A percentile compares a stretch with the other conserved stretches of the same genome.
These are phyloP conservation scores for Penicillium coffeae DNA, from an alignment of 495 filamentous ascomycete species.

Conservation along the genomic window DNA sequence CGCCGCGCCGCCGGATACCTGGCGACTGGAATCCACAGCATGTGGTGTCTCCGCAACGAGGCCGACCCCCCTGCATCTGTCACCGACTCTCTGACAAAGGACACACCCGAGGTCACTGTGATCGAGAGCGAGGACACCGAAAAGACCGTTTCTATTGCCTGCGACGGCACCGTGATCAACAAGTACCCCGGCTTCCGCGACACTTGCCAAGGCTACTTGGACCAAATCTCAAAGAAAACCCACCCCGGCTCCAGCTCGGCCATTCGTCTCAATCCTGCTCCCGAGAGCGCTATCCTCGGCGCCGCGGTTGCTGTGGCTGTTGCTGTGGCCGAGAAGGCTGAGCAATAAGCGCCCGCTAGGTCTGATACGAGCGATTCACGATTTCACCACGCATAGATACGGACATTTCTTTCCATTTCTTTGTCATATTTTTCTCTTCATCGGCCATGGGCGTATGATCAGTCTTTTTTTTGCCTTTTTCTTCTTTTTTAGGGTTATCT, in stretches of 20 bases:
- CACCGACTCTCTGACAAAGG: slow-evolving; percentile 29
- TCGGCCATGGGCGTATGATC: slow-evolving; percentile 18
- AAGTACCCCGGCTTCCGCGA: slow-evolving; percentile 55
- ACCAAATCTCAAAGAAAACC: slow-evolving; percentile 38
- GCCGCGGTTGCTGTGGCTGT: slow-evolving; percentile 55
- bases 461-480: slow-evolving; percentile 1
- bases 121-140: slow-evolving; percentile 33
- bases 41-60: slow-evolving; percentile 54
- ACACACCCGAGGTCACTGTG: slow-evolving; percentile 38
- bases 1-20: slow-evolving; percentile 59
- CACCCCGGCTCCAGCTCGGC: slow-evolving; percentile 19
- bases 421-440: not conserved
- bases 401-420: slow-evolving; percentile 11
- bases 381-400: slow-evolving; percentile 13
- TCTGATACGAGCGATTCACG: slow-evolving; percentile 13
- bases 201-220: slow-evolving; percentile 46
- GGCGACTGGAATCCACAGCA: slow-evolving; percentile 61
- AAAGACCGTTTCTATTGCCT: slow-evolving; percentile 46
- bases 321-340: slow-evolving; percentile 25
- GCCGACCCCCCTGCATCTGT: slow-evolving; percentile 35
- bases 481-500: slow-evolving; percentile 5
- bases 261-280: slow-evolving; percentile 46
- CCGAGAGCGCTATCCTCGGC: slow-evolving; percentile 53
- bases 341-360: not conserved
- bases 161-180: slow-evolving; percentile 59